These are phyloP conservation scores for Fusarium chlamydosporum DNA, from an alignment of 2,329 filamentous ascomycete genomes.

Conservation along the genomic window DNA sequence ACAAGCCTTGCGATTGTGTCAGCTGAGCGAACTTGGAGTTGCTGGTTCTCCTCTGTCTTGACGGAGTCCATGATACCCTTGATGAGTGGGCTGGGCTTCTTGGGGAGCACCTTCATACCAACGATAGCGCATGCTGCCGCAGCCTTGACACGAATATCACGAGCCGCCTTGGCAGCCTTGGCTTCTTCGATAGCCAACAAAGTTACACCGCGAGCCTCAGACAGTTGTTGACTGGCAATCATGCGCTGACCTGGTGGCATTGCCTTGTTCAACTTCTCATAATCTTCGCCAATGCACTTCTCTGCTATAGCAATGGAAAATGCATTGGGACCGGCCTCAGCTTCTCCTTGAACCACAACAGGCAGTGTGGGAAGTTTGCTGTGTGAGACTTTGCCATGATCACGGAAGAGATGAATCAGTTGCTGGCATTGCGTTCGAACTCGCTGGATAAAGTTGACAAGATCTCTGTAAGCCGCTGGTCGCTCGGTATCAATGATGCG, in stretches of 20 bases:
- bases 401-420: conserved; percentile 90
- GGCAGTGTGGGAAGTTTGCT: conserved; percentile 84
- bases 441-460: conserved; percentile 90
- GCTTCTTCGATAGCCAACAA: conserved; percentile 83
- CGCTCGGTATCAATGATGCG: conserved; percentile 85
- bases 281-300: conserved; percentile 87
- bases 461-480: conserved; percentile 86
- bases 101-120: conserved; percentile 87
- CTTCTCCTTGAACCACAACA: conserved; percentile 93
- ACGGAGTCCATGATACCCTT: conserved; percentile 99
- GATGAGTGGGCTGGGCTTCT: conserved; percentile 93
- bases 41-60: conserved; percentile 92
- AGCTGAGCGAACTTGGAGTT: conserved; percentile 89
- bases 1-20: conserved; percentile 87
- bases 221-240: conserved; percentile 82
- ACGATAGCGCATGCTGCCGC: conserved; percentile 90
- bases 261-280: conserved; percentile 87
- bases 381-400: conserved; percentile 85
- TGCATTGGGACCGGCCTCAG: conserved; percentile 90
- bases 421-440: conserved; percentile 93
- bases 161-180: conserved; percentile 80
- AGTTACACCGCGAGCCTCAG: conserved; percentile 80
- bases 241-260: conserved; percentile 90
- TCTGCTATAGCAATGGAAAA: conserved; percentile 92
- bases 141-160: conserved; percentile 88